A percentile compares a stretch with the other conserved stretches of the same genome.
Evolutionary conservation across 257 asterid genomes (phyloP).

Genomic region (Solanum pennellii): DNA sequence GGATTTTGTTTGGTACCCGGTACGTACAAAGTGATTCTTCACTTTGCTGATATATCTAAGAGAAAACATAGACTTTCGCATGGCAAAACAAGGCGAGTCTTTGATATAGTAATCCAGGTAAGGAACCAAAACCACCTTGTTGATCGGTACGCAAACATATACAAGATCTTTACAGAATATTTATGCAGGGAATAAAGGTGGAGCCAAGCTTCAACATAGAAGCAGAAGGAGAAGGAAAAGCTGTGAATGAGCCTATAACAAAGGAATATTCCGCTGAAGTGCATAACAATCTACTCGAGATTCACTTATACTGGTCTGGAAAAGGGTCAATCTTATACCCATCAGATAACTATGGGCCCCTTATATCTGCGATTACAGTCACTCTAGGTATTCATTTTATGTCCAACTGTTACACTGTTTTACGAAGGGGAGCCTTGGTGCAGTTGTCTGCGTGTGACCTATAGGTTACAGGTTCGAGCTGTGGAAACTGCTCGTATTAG

Average conservation of each 20-base stretch:
- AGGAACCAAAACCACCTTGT: background rate
- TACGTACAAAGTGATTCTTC: slow-evolving; percentile 3
- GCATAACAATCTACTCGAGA: background rate
- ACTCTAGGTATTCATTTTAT: slow-evolving; percentile 8
- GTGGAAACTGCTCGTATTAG: background rate
- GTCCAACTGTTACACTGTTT: background rate
- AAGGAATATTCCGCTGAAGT: background rate
- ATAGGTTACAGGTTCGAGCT: background rate
- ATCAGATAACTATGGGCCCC: slow-evolving; percentile 1
- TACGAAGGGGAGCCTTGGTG: background rate
- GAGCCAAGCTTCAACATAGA: slow-evolving; percentile 3
- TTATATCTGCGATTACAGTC: slow-evolving; percentile 11
- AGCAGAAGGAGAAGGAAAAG: background rate
- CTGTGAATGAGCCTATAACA: background rate
- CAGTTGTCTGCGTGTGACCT: background rate
- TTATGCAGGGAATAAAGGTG: background rate
- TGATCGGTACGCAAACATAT: no score
- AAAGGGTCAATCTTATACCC: background rate
- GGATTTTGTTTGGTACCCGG: slow-evolving; percentile 13
- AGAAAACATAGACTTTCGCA: background rate
- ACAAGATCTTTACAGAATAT: background rate
- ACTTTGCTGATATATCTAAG: slow-evolving; percentile 12
- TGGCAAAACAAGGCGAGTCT: background rate
- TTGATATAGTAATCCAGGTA: slow-evolving; percentile 17
- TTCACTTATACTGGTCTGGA: slow-evolving; percentile 20